Percentiles rank a stretch among this genome's conserved stretches.
These are phyloP conservation scores for Solanum etuberosum DNA, from an alignment of 257 asterid species.

Conservation along the genomic window DNA sequence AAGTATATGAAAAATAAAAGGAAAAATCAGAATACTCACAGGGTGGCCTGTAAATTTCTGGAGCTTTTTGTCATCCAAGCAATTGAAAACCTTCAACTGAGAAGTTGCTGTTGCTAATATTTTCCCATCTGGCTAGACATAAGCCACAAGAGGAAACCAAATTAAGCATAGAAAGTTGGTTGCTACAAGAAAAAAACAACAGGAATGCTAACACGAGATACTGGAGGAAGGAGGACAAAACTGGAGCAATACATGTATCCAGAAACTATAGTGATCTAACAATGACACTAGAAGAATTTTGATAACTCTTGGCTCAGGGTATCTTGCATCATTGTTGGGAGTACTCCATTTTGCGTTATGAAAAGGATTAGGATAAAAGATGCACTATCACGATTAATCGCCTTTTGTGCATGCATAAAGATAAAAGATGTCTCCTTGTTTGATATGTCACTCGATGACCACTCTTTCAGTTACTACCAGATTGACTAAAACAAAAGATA, in stretches of 20 bases:
- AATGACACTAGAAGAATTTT: not conserved
- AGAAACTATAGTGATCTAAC: not conserved
- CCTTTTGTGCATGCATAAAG: not conserved
- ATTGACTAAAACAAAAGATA: not conserved
- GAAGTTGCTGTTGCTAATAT: constrained; percentile 70
- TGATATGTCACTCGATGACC: not conserved
- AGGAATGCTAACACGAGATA: not conserved
- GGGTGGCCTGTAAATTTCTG: constrained; percentile 96
- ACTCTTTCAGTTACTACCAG: not conserved
- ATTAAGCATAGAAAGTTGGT: not conserved
- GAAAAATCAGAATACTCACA: constrained; percentile 39
- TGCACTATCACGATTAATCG: not conserved
- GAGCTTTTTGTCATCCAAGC: constrained; percentile 51
- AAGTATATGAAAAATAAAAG: constrained; percentile 1
- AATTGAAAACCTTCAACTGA: constrained; percentile 63
- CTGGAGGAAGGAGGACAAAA: not conserved
- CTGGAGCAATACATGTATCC: not conserved
- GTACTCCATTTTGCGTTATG: not conserved
- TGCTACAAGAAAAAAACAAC: not conserved
- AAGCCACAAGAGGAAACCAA: not conserved
- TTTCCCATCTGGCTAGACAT: constrained; percentile 57
- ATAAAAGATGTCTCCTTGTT: not conserved
- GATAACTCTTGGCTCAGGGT: not conserved
- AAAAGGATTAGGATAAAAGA: not conserved
- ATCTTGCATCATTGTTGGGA: not conserved